Base-by-base conservation (phyloP, 306 rosid genomes). In the Dryas octopetala region DNA sequence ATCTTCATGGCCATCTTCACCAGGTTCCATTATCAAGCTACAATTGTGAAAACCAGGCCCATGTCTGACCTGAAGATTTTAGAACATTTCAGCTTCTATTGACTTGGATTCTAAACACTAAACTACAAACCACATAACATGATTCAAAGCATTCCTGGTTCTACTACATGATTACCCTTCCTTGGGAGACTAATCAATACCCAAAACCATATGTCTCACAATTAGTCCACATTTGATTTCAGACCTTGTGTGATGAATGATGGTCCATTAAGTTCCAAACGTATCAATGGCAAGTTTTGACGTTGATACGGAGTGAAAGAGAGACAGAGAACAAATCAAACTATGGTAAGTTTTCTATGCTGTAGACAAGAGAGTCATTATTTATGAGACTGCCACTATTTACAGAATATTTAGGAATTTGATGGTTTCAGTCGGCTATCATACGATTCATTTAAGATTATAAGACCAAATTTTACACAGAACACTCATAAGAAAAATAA, bases 41-140 rank as follows among this genome's bases (percentile, higher is more conserved):
- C 98, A 95, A 61, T 82, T 63, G 62, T 88, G 88, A 76, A 95
- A 87, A 12, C 86, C 86, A 9, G 97, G 98, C 76, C 97, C 98
- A 70, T 95, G 98, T 78, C 98, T 91, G 59, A 91, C 98, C 98
- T 95, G 86, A 85, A 80, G 81, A 58, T 49, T 74, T 70, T 51
- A 9, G 15, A 66, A 55, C 16, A 57, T 12, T 44, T 71, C 54
- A 55, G 41, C 26, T 57, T 23, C 54, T 9, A 19, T 46, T 44
- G 15, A 43, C 64, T 55, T 54, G 65, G 51, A 17, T 70, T 55
- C 54, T 71, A 45, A 13, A 57, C 23, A 57, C 1, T 57, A 17
- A 57, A 43, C 65, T 4, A 52, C 5, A 7, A 71, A 23, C n/a
- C n/a, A 41, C 3, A 10, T 32, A 10, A 40, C 11, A 53, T 7